Evolutionary conservation across 129 eudicot species (phyloP), one percentile per base, ranked within the genome.

Genomic region (Heracleum sosnowskyi): DNA sequence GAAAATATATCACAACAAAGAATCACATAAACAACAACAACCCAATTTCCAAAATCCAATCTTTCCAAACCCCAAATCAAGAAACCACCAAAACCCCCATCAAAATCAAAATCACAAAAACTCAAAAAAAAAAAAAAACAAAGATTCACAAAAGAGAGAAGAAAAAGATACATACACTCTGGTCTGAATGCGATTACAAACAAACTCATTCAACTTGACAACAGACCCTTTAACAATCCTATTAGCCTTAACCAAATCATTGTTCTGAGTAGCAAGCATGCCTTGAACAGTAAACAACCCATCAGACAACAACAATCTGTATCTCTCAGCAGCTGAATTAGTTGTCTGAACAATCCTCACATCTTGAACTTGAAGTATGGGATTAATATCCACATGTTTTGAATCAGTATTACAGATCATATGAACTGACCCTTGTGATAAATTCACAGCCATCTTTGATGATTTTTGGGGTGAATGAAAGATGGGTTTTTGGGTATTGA

Each of bases 251-350:
- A 92, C 96, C 78, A 95, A 74, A 1, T 87, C 95, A 76, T 90
- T 95, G 3, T 68, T 84, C 78, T 95, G 96, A 46, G 89, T 85
- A 53, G 90, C 91, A 11, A 95, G 89, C 96, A 92, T 90, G 26
- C 92, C 97, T 37, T 92, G 96, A n/a, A 60, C 85, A 83, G 96
- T 16, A 46, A 31, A 77, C 72, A 84, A 1, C 39, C 99, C 99
- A 31, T 95, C 99, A 9, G 99, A 95, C 1, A 95, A 45, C 84
- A 85, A 18, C 7, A 95, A 4, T 39, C 96, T 85, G 79, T 84
- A 92, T 70, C 94, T 76, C 73, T 95, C 97, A 57, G 51, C 74
- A 24, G 36, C 74, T 13, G 62, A n/a, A 28, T 83, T 75, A 79
- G 82, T 84, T 18, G 90, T 72, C 42, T 79, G 84, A 18, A 90